Base-by-base conservation (phyloP, 768 basidiomycete species). In the Lactarius evosmus region DNA sequence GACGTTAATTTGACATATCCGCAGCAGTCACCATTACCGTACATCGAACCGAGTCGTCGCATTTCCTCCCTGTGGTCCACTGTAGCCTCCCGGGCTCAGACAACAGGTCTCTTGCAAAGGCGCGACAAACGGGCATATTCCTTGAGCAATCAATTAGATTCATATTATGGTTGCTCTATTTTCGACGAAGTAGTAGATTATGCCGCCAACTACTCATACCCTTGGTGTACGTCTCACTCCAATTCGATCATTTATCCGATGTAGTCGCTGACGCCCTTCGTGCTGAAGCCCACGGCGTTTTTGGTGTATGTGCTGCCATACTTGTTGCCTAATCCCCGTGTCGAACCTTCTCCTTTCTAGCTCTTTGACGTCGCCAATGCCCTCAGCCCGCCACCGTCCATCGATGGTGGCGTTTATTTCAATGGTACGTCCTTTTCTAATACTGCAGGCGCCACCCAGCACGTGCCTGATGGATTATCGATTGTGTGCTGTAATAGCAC, bases 1-100 rank as follows among this genome's bases (percentile, higher is more conserved):
- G 78, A 90, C 69, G 71, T 91, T 32, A 85, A 83, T 70, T 75
- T 91, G 17, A 82, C 85, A 19, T 91, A 90, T 66, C 89, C 89
- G 1, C 85, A 89, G 70, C 76, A 76, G 19, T 80, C 78, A 32
- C 72, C 74, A 46, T 79, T 89, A 54, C 83, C 85, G 3, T 40
- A 56, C 33, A n/a, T 66, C 34, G 11, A 66, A 72, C 29, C 66
- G 69, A n/a, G 56, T 61, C 46, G 58, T 65, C 51, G 40, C 62
- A 32, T 46, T 7, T 66, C 65, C 5, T 52, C 60, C 1, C n/a
- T 69, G 22, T 61, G 61, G 54, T 51, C 65, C 67, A 58, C 66
- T 63, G 11, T 49, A 9, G 71, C 73, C 52, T 70, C 67, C 61
- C 71, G 73, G 63, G 72, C 67, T 56, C 69, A 55, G 61, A 59